Evolutionary conservation across 108 stramenopile genomes (phyloP), one percentile per base, ranked within the genome.

Genomic region (Fistulifera pelliculosa): DNA sequence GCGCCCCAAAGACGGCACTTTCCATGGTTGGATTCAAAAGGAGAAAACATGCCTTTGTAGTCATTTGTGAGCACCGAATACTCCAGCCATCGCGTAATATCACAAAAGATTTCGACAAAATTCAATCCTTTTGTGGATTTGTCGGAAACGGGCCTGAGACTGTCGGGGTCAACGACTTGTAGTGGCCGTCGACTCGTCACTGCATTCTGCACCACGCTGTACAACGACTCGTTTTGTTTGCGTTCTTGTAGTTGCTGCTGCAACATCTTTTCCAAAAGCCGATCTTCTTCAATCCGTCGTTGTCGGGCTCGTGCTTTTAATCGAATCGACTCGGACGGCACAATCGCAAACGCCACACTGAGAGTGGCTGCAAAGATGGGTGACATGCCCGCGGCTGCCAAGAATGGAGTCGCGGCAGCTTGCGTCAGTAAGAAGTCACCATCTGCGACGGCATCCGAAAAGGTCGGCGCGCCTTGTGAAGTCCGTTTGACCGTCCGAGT

Each of bases 361-460:
- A 62, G 64, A 12, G 81, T 26, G 1, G 70, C 68, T 11, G 81
- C 81, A 24, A 81, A 35, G 40, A 67, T 52, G 14, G 69, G 60
- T 12, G 87, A 75, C 41, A 89, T n/a, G 0, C 87, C 87, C 14
- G 69, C 41, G 0, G 78, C 78, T 40, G 68, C 67, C 13, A 88
- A 52, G 21, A 81, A 52, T 18, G 87, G 77, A 16, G 64, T 43
- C 0, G 74, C 70, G 15, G 76, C 79, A 0, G 78, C 76, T 24
- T 76, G 64, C 0, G 78, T 76, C 18, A 89, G 48, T 45, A 89
- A 89, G 63, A 80, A 89, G 58, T 89, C 87, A 25, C 83, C 71
- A 61, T 89, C 83, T 4, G 87, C 77, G 5, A 89, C 60, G 5
- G 81, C 83, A 24, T 74, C 52, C 17, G 25, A 26, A 13, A 54